Evolutionary conservation across 306 rosid species (phyloP), one percentile per base, ranked within the genome.

Genomic region (Rosa rugosa): DNA sequence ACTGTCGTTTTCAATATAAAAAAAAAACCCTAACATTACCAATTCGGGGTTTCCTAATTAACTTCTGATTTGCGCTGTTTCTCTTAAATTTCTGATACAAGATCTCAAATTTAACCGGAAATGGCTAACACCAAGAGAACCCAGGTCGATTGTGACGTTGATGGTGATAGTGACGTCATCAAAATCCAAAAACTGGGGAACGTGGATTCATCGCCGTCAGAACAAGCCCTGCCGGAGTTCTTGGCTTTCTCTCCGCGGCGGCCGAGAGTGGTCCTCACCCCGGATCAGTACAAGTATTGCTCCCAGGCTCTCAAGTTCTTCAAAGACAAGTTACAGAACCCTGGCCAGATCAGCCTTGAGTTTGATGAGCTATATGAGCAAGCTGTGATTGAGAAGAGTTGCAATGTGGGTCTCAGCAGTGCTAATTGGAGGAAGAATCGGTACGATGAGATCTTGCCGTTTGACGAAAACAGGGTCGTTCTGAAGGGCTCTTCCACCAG

Each of bases 371-470:
- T 94, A 86, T 90, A 90, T 80, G 69, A 64, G 42, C 10, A 2
- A 6, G n/a, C 69, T 64, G 69, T 6, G 22, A 9, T 64, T 2
- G 44, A 34, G 89, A 83, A 22, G 80, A 85, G 85, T 63, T 84
- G 93, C 85, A 72, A 73, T 25, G 91, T 92, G 63, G 98, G 94
- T 77, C 76, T 85, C 46, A 85, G 87, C 71, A 56, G 78, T 7
- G 97, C 87, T 56, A 94, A 94, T 83, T 42, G 69, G 81, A 73
- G 70, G 83, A 94, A 92, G 69, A 94, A 94, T 64, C 94, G 97
- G 14, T 94, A 94, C 60, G 70, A 77, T 0, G 90, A 90, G 79
- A 93, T 90, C 7, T 10, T 92, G 56, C 96, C 98, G 50, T 94
- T 88, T 88, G 97, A 94, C 75, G 78, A 82, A 4, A 85, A 80